These are phyloP conservation scores for Haematococcus lacustris DNA, from an alignment of 139 green algal species.

Conservation along the genomic window DNA sequence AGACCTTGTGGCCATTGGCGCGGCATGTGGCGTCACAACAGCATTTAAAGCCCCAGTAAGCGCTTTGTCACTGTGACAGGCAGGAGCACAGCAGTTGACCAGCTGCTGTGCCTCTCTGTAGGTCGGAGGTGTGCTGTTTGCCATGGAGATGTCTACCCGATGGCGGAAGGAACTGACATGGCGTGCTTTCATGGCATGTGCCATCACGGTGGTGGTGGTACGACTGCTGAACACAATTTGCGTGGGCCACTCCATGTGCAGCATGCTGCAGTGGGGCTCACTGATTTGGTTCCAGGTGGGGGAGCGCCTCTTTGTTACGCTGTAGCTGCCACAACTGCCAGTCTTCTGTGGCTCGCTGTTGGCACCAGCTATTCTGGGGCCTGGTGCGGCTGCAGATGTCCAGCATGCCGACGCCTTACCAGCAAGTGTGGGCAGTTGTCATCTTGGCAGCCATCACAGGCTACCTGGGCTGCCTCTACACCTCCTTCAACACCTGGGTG, in stretches of 20 bases:
- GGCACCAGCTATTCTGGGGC: no score
- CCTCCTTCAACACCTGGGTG: constrained; percentile 55
- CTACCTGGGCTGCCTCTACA: constrained; percentile 42
- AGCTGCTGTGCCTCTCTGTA: constrained; percentile 1
- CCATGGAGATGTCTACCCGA: constrained; percentile 54
- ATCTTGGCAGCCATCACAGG: constrained; percentile 35
- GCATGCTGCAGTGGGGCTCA: constrained; percentile 33
- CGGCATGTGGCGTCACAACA: constrained; percentile 45
- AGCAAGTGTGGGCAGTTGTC: constrained; percentile 37
- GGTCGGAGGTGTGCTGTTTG: constrained; percentile 49
- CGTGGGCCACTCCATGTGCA: constrained; percentile 29
- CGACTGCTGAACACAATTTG: constrained; percentile 32
- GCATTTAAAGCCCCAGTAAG: constrained; percentile 52
- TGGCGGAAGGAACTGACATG: constrained; percentile 56
- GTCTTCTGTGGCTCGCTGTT: no score
- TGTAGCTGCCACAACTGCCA: no score
- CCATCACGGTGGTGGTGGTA: constrained; percentile 49
- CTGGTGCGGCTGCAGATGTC: constrained; percentile 7
- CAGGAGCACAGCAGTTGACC: neutral
- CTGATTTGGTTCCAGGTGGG: constrained; percentile 42
- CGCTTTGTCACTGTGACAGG: neutral
- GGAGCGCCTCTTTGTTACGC: neutral
- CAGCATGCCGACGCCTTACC: constrained; percentile 14
- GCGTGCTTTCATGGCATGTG: constrained; percentile 44
- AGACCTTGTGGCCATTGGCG: constrained; percentile 49